Base-by-base conservation (phyloP, 2,329 filamentous ascomycete species). In the Neonectria sp. region DNA sequence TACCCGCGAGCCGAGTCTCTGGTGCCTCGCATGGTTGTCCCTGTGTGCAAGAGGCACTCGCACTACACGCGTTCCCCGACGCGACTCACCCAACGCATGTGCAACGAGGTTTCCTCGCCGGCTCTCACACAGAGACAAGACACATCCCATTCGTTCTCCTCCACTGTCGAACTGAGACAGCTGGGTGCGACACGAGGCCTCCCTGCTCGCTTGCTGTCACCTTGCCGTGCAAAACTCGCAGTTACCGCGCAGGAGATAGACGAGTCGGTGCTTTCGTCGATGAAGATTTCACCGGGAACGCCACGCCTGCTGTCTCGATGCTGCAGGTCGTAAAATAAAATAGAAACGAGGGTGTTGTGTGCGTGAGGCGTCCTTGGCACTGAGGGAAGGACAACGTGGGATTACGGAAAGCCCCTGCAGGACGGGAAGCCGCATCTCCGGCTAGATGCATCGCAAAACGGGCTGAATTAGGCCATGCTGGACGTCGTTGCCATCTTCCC, bases 361-460 rank as follows among this genome's bases (percentile, higher is more conserved):
- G 46, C 45, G 37, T 66, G 52, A 61, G 60, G 40, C 46, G 35
- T 35, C 35, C 35, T 35, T 57, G 57, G 43, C 40, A 37, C 52
- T 37, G 27, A 52, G 49, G 67, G 63, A 63, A 66, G 64, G 68
- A 75, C 65, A 74, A 69, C 68, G 64, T 73, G 70, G 63, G 56
- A 71, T 73, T 68, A 76, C 71, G 64, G 61, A 49, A 71, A 59
- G 61, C 55, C 51, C 63, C 49, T 70, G 74, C 72, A 63, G 55
- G 67, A 75, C 74, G 63, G 61, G 40, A 63, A 62, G 65, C 63
- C 60, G 67, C 69, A 66, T 71, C 55, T 45, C 69, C 68, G 74
- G 74, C 62, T 72, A 68, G 72, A 70, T 67, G 74, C 72, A 64
- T 76, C 74, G 74, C 74, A 76, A 76, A 76, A 68, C 55, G 71